A percentile compares a stretch with the other conserved stretches of the same genome.
Conservation (phyloP, 1,284 basidiomycete species). For the Rhodotorula sp. region DNA sequence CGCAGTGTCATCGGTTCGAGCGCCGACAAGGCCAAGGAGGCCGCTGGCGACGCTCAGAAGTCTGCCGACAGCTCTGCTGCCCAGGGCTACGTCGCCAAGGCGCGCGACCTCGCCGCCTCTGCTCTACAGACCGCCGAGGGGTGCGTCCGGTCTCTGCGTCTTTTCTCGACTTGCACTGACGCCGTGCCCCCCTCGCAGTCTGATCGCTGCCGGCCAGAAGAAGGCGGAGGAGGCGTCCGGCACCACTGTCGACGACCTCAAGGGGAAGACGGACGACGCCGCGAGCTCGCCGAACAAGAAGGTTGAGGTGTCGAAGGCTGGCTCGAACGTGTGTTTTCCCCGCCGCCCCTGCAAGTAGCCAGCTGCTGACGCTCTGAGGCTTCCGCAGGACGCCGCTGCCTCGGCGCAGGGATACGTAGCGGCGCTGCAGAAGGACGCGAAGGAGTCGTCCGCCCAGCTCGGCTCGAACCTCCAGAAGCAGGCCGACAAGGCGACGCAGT, state of each 20-base stretch:
- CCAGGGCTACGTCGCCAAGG: conserved; percentile 32
- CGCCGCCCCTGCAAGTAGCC: too few species aligned
- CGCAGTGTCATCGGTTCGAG: conserved; percentile 26
- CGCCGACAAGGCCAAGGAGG: conserved; percentile 35
- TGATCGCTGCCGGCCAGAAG: conserved; percentile 27
- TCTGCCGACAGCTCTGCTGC: conserved; percentile 16
- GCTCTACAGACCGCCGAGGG: conserved; percentile 26
- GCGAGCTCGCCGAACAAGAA: conserved; percentile 13
- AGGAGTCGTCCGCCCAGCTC: neutral
- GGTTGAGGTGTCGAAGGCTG: conserved; percentile 4
- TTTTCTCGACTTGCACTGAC: neutral
- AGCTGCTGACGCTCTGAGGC: neutral
- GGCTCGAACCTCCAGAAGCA: neutral
- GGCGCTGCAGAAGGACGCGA: neutral
- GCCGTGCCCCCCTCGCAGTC: neutral
- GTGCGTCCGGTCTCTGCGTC: neutral
- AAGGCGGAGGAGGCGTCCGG: conserved; percentile 27
- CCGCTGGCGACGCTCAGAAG: conserved; percentile 26
- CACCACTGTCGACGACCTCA: neutral
- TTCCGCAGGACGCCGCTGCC: conserved; percentile 3
- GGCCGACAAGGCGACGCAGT: neutral
- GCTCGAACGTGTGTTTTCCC: neutral
- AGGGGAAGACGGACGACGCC: conserved; percentile 20
- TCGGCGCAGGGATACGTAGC: conserved; percentile 1
- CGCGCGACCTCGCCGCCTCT: conserved; percentile 27